Evolutionary conservation across 2,329 filamentous ascomycete genomes (phyloP), one percentile per base, ranked within the genome.

Genomic region (Parasarocladium wereldwijsianum): DNA sequence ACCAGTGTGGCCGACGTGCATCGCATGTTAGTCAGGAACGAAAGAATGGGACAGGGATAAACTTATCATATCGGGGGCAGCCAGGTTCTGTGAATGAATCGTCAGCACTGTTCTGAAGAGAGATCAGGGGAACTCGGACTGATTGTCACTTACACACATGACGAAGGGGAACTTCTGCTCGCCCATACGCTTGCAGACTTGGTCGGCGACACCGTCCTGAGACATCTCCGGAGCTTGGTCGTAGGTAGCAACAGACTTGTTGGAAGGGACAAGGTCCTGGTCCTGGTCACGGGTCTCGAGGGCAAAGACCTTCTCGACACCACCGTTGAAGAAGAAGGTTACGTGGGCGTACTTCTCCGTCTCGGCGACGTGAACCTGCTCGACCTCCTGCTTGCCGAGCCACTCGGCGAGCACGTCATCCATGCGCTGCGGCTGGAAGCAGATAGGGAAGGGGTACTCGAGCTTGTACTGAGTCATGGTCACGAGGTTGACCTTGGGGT

Each of bases 311-410:
- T 94, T 93, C 64, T 98, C 90, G 31, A 93, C 82, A 50, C 90
- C 90, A 34, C 90, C 90, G 62, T 98, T 98, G 76, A 96, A 96
- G 72, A 96, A 96, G 71, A 96, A 96, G 34, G 90, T 96, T 40
- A 98, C 90, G 62, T 98, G 90, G 20, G 90, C 90, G 57, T 98
- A 98, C 66, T 98, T 98, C 59, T 98, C 90, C 3, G 90, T 98
- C 70, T 98, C 90, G 34, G 90, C 90, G 43, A 96, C 72, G 63
- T 98, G 90, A 43, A 87, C 90, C 61, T 98, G 90, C 63, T 86
- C 77, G 38, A 93, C 66, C 25, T 70, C 72, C 58, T 96, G 79
- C 64, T 87, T 90, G 45, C 78, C 75, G 14, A 98, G 70, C 75
- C 86, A 96, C 64, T 98, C 90, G 14, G 90, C 90, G 29, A 98